These are phyloP conservation scores for Cicer arietinum DNA, from an alignment of 306 rosid genomes.

Conservation along the genomic window DNA sequence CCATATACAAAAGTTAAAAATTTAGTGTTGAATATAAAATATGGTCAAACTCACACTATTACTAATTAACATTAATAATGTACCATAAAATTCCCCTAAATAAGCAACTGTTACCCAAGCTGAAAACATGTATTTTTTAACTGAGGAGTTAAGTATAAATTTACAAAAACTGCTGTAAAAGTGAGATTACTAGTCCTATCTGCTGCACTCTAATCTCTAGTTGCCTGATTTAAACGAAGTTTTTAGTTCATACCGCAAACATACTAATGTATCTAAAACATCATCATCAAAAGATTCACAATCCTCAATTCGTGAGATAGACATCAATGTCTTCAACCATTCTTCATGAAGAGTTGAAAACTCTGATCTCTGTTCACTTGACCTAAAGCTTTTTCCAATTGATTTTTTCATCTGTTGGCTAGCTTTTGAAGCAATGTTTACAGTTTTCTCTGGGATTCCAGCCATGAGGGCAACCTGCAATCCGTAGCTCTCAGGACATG, in stretches of 20 bases:
- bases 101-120: background rate
- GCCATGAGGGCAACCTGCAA: conserved; percentile 96
- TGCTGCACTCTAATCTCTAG: conserved; percentile 19
- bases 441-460: conserved; percentile 76
- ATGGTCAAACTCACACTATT: too few species aligned
- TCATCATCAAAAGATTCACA: conserved; percentile 56
- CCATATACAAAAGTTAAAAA: too few species aligned
- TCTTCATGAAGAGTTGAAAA: conserved; percentile 94
- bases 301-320: conserved; percentile 53
- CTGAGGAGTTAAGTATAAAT: conserved; percentile 4
- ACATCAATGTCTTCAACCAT: conserved; percentile 74
- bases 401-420: conserved; percentile 70
- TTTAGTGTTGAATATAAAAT: too few species aligned
- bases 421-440: conserved; percentile 76
- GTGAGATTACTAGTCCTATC: conserved; percentile 17
- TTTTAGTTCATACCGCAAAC: conserved; percentile 77
- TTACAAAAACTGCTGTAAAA: conserved; percentile 25
- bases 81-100: background rate
- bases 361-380: conserved; percentile 79
- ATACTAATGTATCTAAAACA: conserved; percentile 67
- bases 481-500: conserved; percentile 94
- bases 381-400: conserved; percentile 64
- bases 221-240: conserved; percentile 56
- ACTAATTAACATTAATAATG: too few species aligned
- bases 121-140: conserved; percentile 5